Conservation (phyloP, 768 basidiomycete genomes). For the Lyophyllum semitale region DNA sequence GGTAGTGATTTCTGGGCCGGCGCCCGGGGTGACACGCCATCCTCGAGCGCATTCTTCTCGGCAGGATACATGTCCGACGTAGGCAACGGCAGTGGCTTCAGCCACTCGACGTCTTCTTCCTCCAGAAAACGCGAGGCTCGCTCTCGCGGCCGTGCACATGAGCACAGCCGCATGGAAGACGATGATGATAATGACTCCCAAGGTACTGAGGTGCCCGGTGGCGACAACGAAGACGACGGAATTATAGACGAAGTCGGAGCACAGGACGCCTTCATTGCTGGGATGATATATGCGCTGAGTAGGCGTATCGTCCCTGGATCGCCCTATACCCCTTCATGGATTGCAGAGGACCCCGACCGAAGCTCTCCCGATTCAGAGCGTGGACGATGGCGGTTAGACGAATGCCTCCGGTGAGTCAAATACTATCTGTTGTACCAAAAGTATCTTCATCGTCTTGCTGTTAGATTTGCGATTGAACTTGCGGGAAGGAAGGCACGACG, state of each 20-base stretch:
- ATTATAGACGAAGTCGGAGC: constrained; percentile 74
- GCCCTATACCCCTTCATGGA: constrained; percentile 69
- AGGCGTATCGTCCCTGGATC: constrained; percentile 70
- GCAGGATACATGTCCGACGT: constrained; percentile 29
- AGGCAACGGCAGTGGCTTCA: constrained; percentile 27
- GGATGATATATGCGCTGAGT: constrained; percentile 84
- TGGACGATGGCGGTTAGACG: constrained; percentile 77
- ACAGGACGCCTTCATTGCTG: constrained; percentile 82
- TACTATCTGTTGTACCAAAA: background rate
- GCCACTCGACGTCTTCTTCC: constrained; percentile 24
- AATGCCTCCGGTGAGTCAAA: constrained; percentile 66
- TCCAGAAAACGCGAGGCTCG: constrained; percentile 17
- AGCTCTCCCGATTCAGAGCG: constrained; percentile 37
- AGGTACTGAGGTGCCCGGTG: constrained; percentile 53
- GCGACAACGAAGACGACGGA: constrained; percentile 38
- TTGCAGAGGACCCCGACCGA: constrained; percentile 35
- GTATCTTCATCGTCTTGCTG: background rate
- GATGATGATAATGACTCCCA: constrained; percentile 62
- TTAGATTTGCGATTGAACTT: constrained; percentile 82
- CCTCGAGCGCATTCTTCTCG: constrained; percentile 54
- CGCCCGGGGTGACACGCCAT: constrained; percentile 52
- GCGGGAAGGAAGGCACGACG: constrained; percentile 73
- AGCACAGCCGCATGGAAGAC: constrained; percentile 35
- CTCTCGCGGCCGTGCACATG: constrained; percentile 21
- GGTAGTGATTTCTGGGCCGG: constrained; percentile 82